phyloP scores from a whole-genome alignment of 441 rosid species.

The Erysimum pusillum region DNA sequence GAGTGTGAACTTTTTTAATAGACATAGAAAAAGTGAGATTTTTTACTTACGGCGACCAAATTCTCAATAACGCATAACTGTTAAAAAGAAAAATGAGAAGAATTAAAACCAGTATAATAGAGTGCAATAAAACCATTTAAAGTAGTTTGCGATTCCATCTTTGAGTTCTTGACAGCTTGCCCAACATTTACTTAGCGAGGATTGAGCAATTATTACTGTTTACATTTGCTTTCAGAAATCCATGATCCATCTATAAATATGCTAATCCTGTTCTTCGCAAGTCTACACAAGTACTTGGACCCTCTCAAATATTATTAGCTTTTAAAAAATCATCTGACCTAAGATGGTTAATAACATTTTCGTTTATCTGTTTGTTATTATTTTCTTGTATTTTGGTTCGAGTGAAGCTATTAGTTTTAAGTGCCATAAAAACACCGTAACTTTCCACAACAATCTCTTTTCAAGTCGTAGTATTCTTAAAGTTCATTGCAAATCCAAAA shows the following conservation, averaged over 20 bases:
- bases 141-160: not conserved
- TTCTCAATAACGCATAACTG: not conserved
- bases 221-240: not conserved
- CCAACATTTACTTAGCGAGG: not conserved
- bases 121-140: too few relatives aligned
- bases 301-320: not conserved
- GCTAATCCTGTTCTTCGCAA: not conserved
- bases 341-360: not conserved
- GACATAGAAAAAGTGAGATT: not conserved
- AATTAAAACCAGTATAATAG: not conserved
- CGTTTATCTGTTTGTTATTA: not conserved
- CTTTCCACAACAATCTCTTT: slow-evolving; percentile 3
- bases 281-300: not conserved
- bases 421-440: not conserved
- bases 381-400: not conserved
- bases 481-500: slow-evolving; percentile 7
- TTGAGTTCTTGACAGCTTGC: not conserved
- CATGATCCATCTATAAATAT: not conserved
- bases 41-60: not conserved
- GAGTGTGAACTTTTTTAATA: not conserved
- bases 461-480: slow-evolving; percentile 2
- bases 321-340: not conserved
- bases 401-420: not conserved
- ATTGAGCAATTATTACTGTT: not conserved
- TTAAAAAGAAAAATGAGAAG: not conserved